A percentile compares a stretch with the other conserved stretches of the same genome.
These are phyloP conservation scores for Dalechampia spathulata DNA, from an alignment of 441 rosid species.

Conservation along the genomic window DNA sequence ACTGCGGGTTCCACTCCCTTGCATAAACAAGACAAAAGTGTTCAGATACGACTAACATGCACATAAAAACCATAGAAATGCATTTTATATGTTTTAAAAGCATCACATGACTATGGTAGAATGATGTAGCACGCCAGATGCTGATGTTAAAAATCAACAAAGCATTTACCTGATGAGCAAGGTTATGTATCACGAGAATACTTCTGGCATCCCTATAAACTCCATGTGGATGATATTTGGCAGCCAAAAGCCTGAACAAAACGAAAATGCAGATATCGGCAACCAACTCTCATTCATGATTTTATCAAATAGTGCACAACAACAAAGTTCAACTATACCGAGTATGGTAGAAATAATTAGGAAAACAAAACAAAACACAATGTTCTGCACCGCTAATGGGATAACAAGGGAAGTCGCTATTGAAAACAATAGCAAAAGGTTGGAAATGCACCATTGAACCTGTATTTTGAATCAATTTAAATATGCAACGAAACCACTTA, in stretches of 20 bases:
- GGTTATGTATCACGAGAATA: constrained; percentile 79
- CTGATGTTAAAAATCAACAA: constrained; percentile 4
- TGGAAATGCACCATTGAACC: neutral
- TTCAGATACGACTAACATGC: neutral
- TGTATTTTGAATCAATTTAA: neutral
- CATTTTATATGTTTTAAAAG: neutral
- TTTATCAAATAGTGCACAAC: neutral
- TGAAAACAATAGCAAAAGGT: neutral
- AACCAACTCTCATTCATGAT: neutral
- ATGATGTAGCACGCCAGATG: neutral
- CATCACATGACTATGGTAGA: neutral
- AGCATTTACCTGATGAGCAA: constrained; percentile 79
- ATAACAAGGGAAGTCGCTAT: neutral
- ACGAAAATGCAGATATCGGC: constrained; percentile 10
- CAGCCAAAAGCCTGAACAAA: constrained; percentile 74
- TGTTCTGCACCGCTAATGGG: neutral
- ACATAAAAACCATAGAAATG: neutral
- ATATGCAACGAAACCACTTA: constrained; percentile 26
- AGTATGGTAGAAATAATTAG: neutral
- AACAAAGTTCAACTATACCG: neutral
- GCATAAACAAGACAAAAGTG: constrained; percentile 9
- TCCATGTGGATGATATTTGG: constrained; percentile 77
- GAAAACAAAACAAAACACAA: neutral
- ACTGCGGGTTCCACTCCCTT: constrained; percentile 97
- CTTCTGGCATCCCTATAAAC: constrained; percentile 87